Evolutionary conservation across 202 grass and related monocot species (phyloP), one percentile per base, ranked within the genome.

Genomic region (Eragrostis tef): DNA sequence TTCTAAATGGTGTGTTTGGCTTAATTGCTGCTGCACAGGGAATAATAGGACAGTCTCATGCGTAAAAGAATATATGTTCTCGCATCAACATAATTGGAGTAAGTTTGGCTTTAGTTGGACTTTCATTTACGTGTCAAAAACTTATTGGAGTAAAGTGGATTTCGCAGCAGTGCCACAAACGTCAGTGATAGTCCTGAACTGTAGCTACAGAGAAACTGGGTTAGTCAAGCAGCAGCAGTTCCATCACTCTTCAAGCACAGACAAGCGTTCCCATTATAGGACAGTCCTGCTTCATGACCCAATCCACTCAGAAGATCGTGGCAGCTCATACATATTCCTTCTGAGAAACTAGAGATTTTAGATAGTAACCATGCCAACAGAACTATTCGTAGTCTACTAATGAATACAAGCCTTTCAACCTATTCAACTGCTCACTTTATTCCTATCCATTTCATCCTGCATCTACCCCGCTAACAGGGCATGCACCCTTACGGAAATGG

Each of bases 391-490:
- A 51, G 52, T 79, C 6, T 44, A 50, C 25, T 8, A 47, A 64
- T 2, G 13, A 11, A 57, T 17, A 45, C 68, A 74, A 45, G 69
- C 52, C 13, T 56, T 29, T 16, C 61, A 45, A 34, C 50, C 80
- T 19, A 21, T 9, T 71, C 13, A 74, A 63, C 60, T 14, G 50
- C 15, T 50, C 43, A 36, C 34, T 57, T 89, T 89, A 89, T 86
- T 90, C 31, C 7, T 3, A 50, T 42, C 31, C 63, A 63, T 83
- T 74, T 31, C 57, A 39, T 36, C 52, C 22, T 19, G 45, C 74
- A 79, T 39, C 74, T 47, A 46, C 11, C 68, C 74, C 39, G 48
- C 51, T 54, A 74, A 9, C 34, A 48, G 44, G 61, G 7, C 6
- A 39, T 59, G 31, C 61, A 68, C 3, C 12, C 60, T 68, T 74